These are phyloP conservation scores for Penicillium fimorum DNA, from an alignment of 495 filamentous ascomycete species.

Conservation along the genomic window DNA sequence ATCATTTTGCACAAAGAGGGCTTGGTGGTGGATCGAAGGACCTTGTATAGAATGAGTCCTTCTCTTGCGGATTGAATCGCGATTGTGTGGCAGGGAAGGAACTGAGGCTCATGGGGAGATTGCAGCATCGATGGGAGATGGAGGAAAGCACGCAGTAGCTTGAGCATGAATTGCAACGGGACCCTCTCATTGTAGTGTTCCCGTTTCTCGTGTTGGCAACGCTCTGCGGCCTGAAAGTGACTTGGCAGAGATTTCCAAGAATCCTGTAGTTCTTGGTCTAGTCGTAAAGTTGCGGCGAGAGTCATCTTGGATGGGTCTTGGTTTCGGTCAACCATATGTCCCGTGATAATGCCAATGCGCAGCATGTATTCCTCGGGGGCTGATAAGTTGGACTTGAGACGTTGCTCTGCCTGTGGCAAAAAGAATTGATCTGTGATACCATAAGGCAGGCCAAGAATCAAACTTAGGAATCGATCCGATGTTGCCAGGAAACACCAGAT, in stretches of 20 bases:
- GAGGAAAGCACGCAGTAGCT: constrained; percentile 44
- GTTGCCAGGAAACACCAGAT: constrained; percentile 48
- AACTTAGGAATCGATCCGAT: constrained; percentile 44
- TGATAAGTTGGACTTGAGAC: constrained; percentile 17
- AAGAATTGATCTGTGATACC: constrained; percentile 39
- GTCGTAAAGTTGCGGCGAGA: constrained; percentile 40
- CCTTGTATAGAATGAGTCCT: constrained; percentile 43
- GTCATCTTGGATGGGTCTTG: constrained; percentile 37
- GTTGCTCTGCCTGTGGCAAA: constrained; percentile 24
- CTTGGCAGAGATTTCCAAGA: constrained; percentile 37
- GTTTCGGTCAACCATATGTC: constrained; percentile 54
- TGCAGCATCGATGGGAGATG: constrained; percentile 58
- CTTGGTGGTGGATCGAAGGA: constrained; percentile 36
- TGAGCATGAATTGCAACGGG: constrained; percentile 47
- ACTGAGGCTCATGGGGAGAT: constrained; percentile 40
- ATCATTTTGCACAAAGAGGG: constrained; percentile 51
- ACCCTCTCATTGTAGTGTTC: constrained; percentile 34
- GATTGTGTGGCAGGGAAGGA: constrained; percentile 37
- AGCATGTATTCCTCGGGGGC: constrained; percentile 31
- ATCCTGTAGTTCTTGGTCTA: constrained; percentile 50
- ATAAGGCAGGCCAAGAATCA: constrained; percentile 54
- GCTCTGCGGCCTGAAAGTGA: constrained; percentile 29
- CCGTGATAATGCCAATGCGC: constrained; percentile 37
- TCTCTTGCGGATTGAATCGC: constrained; percentile 51
- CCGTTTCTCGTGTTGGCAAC: constrained; percentile 8